Percentiles rank a stretch among this genome's conserved stretches.
phyloP scores from a whole-genome alignment of 2,329 filamentous ascomycete species.

The Fusarium keratoplasticum region DNA sequence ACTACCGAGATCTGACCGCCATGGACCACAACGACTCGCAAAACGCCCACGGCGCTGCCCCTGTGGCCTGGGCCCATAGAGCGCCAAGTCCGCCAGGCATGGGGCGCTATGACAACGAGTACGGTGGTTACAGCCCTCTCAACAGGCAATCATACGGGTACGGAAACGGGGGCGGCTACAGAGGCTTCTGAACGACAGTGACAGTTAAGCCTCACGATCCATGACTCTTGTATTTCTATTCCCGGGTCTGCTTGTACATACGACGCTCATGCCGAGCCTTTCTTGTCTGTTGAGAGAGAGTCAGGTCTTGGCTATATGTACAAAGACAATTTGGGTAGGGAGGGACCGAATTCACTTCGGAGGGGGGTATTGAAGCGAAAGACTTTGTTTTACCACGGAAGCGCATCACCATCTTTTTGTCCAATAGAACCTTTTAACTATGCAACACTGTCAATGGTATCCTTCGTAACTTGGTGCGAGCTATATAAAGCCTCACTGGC shows the following conservation, averaged over 20 bases:
- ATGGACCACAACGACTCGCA: constrained; percentile 50
- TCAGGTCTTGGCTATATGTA: constrained; percentile 17
- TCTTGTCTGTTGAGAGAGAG: constrained; percentile 15
- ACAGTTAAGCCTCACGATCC: constrained; percentile 16
- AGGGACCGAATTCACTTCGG: constrained; percentile 19
- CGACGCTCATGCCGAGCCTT: constrained; percentile 17
- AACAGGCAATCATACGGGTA: constrained; percentile 37
- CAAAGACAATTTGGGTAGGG: constrained; percentile 10
- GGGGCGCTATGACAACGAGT: constrained; percentile 33
- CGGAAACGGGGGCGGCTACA: constrained; percentile 41
- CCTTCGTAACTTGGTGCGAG: constrained; percentile 40
- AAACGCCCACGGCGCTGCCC: constrained; percentile 53
- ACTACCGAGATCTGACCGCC: constrained; percentile 54
- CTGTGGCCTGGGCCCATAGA: constrained; percentile 50
- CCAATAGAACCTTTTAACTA: constrained; percentile 47
- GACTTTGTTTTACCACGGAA: constrained; percentile 45
- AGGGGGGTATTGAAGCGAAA: constrained; percentile 33
- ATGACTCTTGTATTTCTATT: constrained; percentile 26
- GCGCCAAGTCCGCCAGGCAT: constrained; percentile 26
- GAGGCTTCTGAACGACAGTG: constrained; percentile 37
- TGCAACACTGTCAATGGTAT: constrained; percentile 39
- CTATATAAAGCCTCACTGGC: background rate
- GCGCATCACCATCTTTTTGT: constrained; percentile 43
- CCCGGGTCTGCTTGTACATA: constrained; percentile 23
- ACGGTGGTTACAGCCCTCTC: constrained; percentile 34